Evolutionary conservation across 257 asterid genomes (phyloP), one percentile per base, ranked within the genome.

Genomic region (Solanum medicagineum): DNA sequence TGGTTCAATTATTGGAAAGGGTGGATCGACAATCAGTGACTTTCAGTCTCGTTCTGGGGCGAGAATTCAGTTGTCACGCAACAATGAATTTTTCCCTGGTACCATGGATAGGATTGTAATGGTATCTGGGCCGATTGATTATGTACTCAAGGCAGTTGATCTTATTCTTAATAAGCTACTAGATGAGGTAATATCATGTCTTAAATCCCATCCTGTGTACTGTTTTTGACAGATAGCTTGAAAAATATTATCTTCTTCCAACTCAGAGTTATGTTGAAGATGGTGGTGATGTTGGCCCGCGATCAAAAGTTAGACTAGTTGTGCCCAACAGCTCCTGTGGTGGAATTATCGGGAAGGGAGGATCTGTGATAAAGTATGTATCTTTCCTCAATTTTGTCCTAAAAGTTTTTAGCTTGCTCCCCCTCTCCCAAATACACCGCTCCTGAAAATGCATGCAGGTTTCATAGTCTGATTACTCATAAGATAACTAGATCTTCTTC

Each of bases 271-370:
- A 92, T 87, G 94, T 81, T 85, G 98, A 93, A 89, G 98, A 94
- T 63, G 98, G 93, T 47, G 94, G 88, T 84, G 92, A 92, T 83
- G 88, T 56, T 87, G 97, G 92, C 71, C 95, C 92, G 14, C 91
- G 89, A 81, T 89, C 97, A 5, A 94, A 91, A 90, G 90, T 94
- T 87, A 93, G 95, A 90, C 93, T 97, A 90, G 90, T 94, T 85
- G 98, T 94, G 81, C 98, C 99, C 75, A 97, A 95, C 92, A 93
- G 98, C 91, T 95, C 96, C 75, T 97, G 99, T 90, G 98, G 98
- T 85, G 98, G 98, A 93, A 91, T 97, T 89, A 97, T 97, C 87
- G 99, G 99, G 90, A 97, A 93, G 87, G 98, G 93, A 85, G 99
- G 99, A 88, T 88, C 96, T 85, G 92, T 89, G 83, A 97, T 97